Evolutionary conservation across 2,329 filamentous ascomycete species (phyloP).

Genomic region (Verticillium zaregamsianum): DNA sequence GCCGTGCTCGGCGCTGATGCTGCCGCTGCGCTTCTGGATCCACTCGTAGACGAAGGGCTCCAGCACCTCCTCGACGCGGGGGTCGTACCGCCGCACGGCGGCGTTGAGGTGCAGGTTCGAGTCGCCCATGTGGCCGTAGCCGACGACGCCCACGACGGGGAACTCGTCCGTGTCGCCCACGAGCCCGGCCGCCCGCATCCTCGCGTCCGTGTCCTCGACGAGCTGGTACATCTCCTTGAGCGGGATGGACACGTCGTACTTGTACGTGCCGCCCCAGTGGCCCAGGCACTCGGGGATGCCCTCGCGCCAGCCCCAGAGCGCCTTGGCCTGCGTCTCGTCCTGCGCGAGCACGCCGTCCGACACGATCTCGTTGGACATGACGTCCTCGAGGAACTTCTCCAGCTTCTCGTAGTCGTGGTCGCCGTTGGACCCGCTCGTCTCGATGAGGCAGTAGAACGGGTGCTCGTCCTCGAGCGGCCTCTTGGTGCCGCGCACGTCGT

Average conservation of each 20-base stretch:
- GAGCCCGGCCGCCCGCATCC: constrained; percentile 69
- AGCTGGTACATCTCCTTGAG: constrained; percentile 81
- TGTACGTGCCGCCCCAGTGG: constrained; percentile 94
- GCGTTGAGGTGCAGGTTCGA: constrained; percentile 94
- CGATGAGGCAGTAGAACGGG: constrained; percentile 94
- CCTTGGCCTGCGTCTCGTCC: constrained; percentile 82
- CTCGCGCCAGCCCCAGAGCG: constrained; percentile 90
- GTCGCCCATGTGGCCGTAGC: constrained; percentile 98
- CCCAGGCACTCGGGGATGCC: constrained; percentile 85
- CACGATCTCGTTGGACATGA: constrained; percentile 85
- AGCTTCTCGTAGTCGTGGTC: constrained; percentile 95
- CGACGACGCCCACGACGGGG: constrained; percentile 85
- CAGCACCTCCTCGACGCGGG: constrained; percentile 77
- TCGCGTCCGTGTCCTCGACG: constrained; percentile 77
- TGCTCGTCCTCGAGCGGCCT: constrained; percentile 77
- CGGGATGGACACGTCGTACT: constrained; percentile 96
- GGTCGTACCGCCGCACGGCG: constrained; percentile 75
- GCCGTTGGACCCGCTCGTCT: constrained; percentile 90
- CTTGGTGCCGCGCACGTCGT: constrained; percentile 69
- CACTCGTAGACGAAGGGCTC: constrained; percentile 98
- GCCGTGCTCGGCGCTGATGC: constrained; percentile 95
- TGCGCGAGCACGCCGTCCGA: constrained; percentile 87
- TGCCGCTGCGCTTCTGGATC: constrained; percentile 82
- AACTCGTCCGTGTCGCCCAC: constrained; percentile 70
- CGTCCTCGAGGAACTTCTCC: constrained; percentile 82